Evolutionary conservation across 768 basidiomycete genomes (phyloP).

Genomic region (Leccinum ochraceum): DNA sequence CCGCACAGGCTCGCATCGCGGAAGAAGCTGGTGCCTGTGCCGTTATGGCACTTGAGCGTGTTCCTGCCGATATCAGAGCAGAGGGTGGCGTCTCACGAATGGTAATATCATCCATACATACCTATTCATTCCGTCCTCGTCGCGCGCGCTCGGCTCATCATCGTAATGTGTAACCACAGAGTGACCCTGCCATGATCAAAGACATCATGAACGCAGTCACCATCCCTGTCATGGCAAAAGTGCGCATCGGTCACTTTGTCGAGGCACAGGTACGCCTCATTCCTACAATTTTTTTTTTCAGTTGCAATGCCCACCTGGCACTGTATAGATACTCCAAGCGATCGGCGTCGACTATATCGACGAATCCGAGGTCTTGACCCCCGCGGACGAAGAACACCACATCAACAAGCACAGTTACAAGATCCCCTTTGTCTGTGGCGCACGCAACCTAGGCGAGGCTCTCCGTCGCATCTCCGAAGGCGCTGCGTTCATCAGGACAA

Average conservation of each 20-base stretch:
- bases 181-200: constrained; percentile 96
- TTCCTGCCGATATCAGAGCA: constrained; percentile 92
- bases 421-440: constrained; percentile 95
- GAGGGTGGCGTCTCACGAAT: constrained; percentile 96
- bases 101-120: constrained; percentile 48
- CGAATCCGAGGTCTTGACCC: constrained; percentile 92
- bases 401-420: constrained; percentile 97
- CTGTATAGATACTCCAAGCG: constrained; percentile 79
- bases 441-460: constrained; percentile 93
- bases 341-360: constrained; percentile 97
- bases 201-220: constrained; percentile 93
- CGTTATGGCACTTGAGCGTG: constrained; percentile 95
- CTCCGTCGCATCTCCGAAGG: constrained; percentile 96
- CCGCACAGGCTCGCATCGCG: constrained; percentile 81
- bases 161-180: constrained; percentile 42
- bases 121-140: not conserved
- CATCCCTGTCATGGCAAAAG: constrained; percentile 96
- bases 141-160: not conserved
- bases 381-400: constrained; percentile 94
- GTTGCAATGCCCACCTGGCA: not conserved
- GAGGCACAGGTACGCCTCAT: constrained; percentile 78
- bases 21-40: constrained; percentile 98
- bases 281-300: not conserved
- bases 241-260: constrained; percentile 95
- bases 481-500: constrained; percentile 97